Conservation (phyloP, 495 filamentous ascomycete species). For the Lepraria neglecta region DNA sequence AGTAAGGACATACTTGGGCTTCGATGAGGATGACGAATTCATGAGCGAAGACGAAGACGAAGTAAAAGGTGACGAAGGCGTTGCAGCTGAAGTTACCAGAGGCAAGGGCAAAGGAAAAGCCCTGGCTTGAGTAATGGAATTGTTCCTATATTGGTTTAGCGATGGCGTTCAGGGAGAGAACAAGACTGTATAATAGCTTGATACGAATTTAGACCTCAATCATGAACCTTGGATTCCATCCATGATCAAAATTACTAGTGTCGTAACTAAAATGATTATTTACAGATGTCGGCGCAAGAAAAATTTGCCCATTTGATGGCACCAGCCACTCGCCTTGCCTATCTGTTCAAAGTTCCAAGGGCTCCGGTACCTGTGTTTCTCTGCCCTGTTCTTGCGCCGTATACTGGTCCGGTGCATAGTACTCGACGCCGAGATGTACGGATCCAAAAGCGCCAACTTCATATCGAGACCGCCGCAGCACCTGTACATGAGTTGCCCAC, state of each 20-base stretch:
- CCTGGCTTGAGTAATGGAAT: neutral
- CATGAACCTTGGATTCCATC: too few species aligned
- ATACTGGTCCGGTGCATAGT: neutral
- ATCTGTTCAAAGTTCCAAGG: neutral
- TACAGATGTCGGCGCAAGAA: neutral
- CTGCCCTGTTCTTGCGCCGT: neutral
- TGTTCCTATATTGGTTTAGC: neutral
- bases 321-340: neutral
- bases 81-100: neutral
- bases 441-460: constrained; percentile 1
- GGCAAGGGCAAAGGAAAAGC: constrained; percentile 7
- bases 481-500: neutral
- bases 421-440: neutral
- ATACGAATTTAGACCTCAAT: too few species aligned
- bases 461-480: constrained; percentile 10
- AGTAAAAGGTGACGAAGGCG: constrained; percentile 16
- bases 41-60: constrained; percentile 74
- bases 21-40: constrained; percentile 87
- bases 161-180: constrained; percentile 9
- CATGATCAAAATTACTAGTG: constrained; percentile 6
- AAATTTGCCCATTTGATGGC: neutral
- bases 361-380: neutral
- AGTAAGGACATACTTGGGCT: constrained; percentile 63
- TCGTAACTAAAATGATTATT: neutral
- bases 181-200: neutral